Base-by-base conservation (phyloP, 495 filamentous ascomycete species). In the Neurospora tetraspora region DNA sequence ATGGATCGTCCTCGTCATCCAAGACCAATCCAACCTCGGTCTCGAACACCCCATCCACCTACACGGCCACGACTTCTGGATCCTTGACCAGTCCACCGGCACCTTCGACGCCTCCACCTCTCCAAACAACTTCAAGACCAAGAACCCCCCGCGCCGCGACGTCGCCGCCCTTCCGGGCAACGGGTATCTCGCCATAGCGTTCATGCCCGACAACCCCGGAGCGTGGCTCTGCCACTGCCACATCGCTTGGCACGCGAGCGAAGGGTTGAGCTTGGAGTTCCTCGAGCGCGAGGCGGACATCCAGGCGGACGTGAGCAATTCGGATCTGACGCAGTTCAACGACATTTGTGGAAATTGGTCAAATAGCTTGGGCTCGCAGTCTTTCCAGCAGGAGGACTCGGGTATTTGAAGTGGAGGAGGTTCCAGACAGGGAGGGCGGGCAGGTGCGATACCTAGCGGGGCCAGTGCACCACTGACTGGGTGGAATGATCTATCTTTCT, bases 111-210 rank as follows among this genome's bases (percentile, higher is more conserved):
- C 38, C 31, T 34, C 71, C 27, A 71, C 34, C 34, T 23, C n/a
- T 8, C 36, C 31, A 4, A 74, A 71, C 9, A 87, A 84, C 74
- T 74, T 76, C 40, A 77, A 76, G 73, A 75, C 78, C 39, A 39
- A 74, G 11, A 89, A 84, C 77, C 88, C 89, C 4, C 82, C 86
- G 4, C 83, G 89, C 0, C 81, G 90, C 7, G 90, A 91, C 75
- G 87, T 86, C 5, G 89, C 88, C 3, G 78, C 89, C 74, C 76
- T 93, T 1, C 85, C 85, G 2, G 76, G 78, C 0, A 73, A 70
- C 34, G 88, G 86, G 5, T 81, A 84, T 76, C 72, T 87, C 61
- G 80, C 87, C 12, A 80, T 90, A 3, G 88, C 82, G 11, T 90
- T 89, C 76, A 80, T 86, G 80, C 85, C 86, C 16, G 86, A 89